phyloP scores from a whole-genome alignment of 257 asterid genomes.

The Nicotiana benthamiana region DNA sequence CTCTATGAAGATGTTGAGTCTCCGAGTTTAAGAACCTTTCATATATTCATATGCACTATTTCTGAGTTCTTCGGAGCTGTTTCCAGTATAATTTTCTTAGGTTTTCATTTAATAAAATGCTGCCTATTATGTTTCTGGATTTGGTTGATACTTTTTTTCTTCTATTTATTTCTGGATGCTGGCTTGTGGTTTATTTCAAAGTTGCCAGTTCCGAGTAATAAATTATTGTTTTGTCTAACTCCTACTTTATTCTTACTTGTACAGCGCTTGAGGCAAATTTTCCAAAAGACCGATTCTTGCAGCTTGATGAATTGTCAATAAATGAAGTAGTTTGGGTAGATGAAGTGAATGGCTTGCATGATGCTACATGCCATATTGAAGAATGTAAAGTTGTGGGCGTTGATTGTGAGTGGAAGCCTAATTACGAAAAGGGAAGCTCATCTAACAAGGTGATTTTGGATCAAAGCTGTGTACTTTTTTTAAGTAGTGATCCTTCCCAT shows the following conservation, averaged over 20 bases:
- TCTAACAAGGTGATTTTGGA: conserved; percentile 56
- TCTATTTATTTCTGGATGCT: not conserved
- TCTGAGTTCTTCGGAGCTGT: not conserved
- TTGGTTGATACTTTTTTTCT: not conserved
- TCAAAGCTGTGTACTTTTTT: not conserved
- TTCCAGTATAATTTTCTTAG: not conserved
- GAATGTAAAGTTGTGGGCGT: conserved; percentile 77
- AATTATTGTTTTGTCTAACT: not conserved
- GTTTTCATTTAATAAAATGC: not conserved
- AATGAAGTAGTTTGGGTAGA: conserved; percentile 88
- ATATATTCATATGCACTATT: not conserved
- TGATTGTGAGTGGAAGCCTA: conserved; percentile 98
- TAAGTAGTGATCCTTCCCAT: not conserved
- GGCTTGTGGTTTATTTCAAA: conserved; percentile 3
- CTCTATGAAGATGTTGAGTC: not conserved
- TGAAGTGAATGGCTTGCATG: conserved; percentile 42
- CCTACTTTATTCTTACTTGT: conserved; percentile 5
- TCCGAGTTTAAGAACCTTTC: not conserved
- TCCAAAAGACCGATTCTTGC: conserved; percentile 42
- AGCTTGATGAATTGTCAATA: conserved; percentile 57
- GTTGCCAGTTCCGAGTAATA: not conserved
- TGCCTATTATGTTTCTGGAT: not conserved
- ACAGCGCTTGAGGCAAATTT: conserved; percentile 48
- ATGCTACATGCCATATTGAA: conserved; percentile 56
- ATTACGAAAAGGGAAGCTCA: conserved; percentile 63